Evolutionary conservation across 495 filamentous ascomycete species (phyloP).

Genomic region (Penicillium herquei): DNA sequence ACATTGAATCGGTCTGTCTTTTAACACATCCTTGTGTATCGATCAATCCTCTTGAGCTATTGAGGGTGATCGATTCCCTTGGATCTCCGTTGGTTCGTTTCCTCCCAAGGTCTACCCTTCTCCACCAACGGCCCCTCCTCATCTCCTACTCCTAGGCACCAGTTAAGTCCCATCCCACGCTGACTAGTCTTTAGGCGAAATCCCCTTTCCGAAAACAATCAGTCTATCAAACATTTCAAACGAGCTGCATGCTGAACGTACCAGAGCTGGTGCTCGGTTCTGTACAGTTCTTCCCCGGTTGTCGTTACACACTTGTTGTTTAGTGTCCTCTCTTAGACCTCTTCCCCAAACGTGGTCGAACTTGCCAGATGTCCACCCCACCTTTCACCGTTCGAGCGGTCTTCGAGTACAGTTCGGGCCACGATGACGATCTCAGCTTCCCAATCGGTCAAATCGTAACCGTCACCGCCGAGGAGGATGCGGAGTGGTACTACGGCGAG

Average conservation of each 20-base stretch:
- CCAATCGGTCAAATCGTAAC: conserved; percentile 82
- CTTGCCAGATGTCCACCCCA: conserved; percentile 65
- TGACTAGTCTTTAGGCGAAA: conserved; percentile 10
- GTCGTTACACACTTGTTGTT: conserved; percentile 18
- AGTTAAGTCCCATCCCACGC: conserved; percentile 15
- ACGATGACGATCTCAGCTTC: conserved; percentile 94
- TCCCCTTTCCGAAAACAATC: conserved; percentile 1
- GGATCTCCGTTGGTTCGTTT: too few species aligned
- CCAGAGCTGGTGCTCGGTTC: conserved; percentile 14
- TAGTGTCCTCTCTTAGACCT: conserved; percentile 17
- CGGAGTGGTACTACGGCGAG: conserved; percentile 92
- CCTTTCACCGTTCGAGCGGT: conserved; percentile 94
- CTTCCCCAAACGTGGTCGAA: conserved; percentile 22
- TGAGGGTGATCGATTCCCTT: conserved; percentile 8
- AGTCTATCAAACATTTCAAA: neutral
- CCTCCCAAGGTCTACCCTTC: neutral
- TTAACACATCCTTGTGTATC: conserved; percentile 5
- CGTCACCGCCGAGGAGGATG: conserved; percentile 88
- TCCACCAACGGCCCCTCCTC: conserved; percentile 15
- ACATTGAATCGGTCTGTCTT: conserved; percentile 11
- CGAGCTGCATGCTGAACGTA: conserved; percentile 17
- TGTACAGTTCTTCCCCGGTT: conserved; percentile 22
- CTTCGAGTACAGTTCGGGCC: conserved; percentile 85
- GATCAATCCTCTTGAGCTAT: conserved; percentile 9
- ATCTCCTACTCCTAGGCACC: conserved; percentile 28